Conservation (phyloP, 495 filamentous ascomycete genomes). For the Collariella sp. region DNA sequence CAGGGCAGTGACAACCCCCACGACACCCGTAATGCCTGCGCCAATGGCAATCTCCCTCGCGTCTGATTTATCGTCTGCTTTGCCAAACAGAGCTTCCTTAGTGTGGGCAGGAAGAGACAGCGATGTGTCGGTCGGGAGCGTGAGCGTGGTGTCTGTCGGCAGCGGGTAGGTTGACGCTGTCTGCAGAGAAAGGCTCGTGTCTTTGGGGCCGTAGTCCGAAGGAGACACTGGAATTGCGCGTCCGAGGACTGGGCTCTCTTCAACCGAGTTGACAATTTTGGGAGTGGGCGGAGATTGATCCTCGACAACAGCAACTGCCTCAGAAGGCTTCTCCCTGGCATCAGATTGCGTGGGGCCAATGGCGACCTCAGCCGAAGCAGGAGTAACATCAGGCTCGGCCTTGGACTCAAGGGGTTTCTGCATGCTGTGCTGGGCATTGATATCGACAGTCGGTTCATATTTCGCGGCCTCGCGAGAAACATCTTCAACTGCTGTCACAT, state of each 20-base stretch:
- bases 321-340: neutral
- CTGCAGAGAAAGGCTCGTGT: constrained; percentile 6
- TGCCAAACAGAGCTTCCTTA: neutral
- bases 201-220: constrained; percentile 6
- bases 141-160: constrained; percentile 10
- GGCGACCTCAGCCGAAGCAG: neutral
- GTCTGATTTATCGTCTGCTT: constrained; percentile 5
- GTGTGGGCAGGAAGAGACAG: neutral
- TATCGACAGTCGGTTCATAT: neutral
- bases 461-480: neutral
- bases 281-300: neutral
- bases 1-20: constrained; percentile 17
- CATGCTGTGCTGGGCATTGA: constrained; percentile 4
- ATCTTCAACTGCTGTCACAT: neutral
- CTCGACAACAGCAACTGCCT: neutral
- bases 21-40: constrained; percentile 17
- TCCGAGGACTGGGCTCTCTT: constrained; percentile 1
- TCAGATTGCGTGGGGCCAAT: neutral
- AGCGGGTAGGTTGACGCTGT: constrained; percentile 11
- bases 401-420: neutral
- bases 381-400: neutral
- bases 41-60: constrained; percentile 21
- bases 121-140: constrained; percentile 10
- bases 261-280: neutral
- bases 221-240: neutral